phyloP scores from a whole-genome alignment of 2,329 filamentous ascomycete species.

The Exophiala bonariae region DNA sequence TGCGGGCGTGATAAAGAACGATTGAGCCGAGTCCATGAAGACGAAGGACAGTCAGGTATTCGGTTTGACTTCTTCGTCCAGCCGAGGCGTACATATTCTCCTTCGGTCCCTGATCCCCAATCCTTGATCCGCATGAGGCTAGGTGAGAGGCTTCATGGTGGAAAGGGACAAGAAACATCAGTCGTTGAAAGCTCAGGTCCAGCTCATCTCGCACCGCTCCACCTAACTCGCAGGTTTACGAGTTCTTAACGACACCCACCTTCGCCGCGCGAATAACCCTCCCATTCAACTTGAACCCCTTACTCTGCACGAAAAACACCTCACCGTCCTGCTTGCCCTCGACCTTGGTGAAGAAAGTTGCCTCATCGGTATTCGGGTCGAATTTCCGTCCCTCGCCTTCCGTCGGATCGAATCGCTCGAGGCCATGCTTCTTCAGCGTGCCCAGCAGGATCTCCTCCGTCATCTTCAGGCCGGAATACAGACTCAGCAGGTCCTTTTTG shows the following conservation, averaged over 20 bases:
- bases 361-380: constrained; percentile 95
- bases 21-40: too few species aligned
- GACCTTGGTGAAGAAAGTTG: constrained; percentile 89
- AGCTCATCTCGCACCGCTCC: too few species aligned
- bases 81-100: too few species aligned
- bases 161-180: too few species aligned
- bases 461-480: constrained; percentile 93
- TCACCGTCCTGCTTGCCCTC: constrained; percentile 85
- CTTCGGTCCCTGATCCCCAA: too few species aligned
- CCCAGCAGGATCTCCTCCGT: constrained; percentile 84
- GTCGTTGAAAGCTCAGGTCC: too few species aligned
- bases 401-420: constrained; percentile 81
- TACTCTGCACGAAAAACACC: constrained; percentile 90
- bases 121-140: too few species aligned
- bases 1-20: too few species aligned
- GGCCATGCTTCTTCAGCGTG: constrained; percentile 89
- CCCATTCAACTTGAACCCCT: constrained; percentile 93
- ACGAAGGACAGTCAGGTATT: too few species aligned
- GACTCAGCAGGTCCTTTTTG: constrained; percentile 72
- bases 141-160: too few species aligned
- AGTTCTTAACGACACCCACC: constrained; percentile 92
- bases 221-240: too few species aligned
- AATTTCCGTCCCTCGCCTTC: constrained; percentile 74
- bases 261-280: constrained; percentile 87
- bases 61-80: too few species aligned